These are phyloP conservation scores for Epichloe glyceriae DNA, from an alignment of 2,329 filamentous ascomycete species.

Conservation along the genomic window DNA sequence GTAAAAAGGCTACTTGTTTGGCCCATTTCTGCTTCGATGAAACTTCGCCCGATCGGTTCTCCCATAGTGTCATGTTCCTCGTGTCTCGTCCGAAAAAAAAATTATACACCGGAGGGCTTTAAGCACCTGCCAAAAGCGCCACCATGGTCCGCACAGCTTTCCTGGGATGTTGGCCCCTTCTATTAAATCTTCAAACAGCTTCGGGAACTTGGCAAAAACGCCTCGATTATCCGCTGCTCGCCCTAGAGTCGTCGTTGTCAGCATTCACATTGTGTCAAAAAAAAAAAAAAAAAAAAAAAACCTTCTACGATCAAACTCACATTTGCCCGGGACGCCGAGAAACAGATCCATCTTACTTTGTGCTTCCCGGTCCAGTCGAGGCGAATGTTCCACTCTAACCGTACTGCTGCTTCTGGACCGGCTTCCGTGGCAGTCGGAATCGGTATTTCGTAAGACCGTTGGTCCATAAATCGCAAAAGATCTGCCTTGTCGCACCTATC, in stretches of 20 bases:
- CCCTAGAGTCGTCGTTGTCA: constrained; percentile 31
- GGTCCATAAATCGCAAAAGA: constrained; percentile 40
- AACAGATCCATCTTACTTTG: constrained; percentile 42
- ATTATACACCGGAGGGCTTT: constrained; percentile 7
- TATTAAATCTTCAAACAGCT: constrained; percentile 47
- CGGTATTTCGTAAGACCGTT: constrained; percentile 33
- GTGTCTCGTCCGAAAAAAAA: constrained; percentile 7
- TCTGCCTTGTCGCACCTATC: constrained; percentile 21
- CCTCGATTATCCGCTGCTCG: constrained; percentile 42
- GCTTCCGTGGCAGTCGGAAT: constrained; percentile 21
- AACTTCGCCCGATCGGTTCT: neutral
- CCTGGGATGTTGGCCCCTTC: constrained; percentile 40
- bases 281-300: too few relatives aligned
- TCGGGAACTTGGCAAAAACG: constrained; percentile 43
- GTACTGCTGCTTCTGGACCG: constrained; percentile 28
- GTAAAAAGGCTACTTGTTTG: constrained; percentile 1
- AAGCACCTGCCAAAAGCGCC: constrained; percentile 41
- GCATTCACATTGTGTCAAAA: too few relatives aligned
- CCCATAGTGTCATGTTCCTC: constrained; percentile 3
- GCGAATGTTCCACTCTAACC: constrained; percentile 48
- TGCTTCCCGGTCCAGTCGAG: constrained; percentile 67
- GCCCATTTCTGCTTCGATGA: neutral
- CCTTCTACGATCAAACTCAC: constrained; percentile 32
- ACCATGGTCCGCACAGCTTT: constrained; percentile 46
- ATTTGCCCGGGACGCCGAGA: constrained; percentile 46